Conservation (phyloP, 192 early-diverging fungal genomes). For the Dimargaris verticillata region DNA sequence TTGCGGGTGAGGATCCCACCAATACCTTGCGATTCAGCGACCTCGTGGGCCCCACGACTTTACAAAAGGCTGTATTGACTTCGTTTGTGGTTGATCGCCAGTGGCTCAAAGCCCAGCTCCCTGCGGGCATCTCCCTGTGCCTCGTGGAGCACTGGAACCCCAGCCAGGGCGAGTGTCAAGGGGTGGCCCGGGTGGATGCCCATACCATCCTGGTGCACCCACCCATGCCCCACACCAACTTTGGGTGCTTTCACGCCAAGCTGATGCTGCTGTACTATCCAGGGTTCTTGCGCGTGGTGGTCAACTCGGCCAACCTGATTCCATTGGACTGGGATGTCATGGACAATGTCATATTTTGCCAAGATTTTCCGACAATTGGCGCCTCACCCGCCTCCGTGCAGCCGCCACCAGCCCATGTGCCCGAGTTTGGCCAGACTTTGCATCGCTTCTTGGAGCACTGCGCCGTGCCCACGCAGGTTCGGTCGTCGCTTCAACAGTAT, state of each 20-base stretch:
- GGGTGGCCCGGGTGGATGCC: slow-evolving; percentile 9
- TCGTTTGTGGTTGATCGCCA: slow-evolving; percentile 22
- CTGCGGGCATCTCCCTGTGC: slow-evolving; percentile 20
- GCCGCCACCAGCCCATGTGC: neutral
- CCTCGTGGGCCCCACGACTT: neutral
- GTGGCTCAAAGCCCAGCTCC: slow-evolving; percentile 26
- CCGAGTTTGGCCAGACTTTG: neutral
- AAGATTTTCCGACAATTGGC: slow-evolving; percentile 4
- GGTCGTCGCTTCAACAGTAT: neutral
- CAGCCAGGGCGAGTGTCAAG: slow-evolving; percentile 11
- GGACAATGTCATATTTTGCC: slow-evolving; percentile 10
- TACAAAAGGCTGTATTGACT: slow-evolving; percentile 27
- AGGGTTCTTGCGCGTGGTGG: slow-evolving; percentile 27
- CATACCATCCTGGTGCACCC: slow-evolving; percentile 25
- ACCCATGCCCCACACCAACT: slow-evolving; percentile 17
- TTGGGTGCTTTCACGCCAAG: slow-evolving; percentile 33
- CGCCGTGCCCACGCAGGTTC: neutral
- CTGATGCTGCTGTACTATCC: slow-evolving; percentile 34
- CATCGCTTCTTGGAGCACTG: slow-evolving; percentile 5
- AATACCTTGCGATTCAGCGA: neutral
- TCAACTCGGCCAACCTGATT: slow-evolving; percentile 36
- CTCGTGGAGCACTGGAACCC: slow-evolving; percentile 22
- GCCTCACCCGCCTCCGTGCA: neutral
- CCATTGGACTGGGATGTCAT: slow-evolving; percentile 9
- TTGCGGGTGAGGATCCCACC: neutral